Base-by-base conservation (phyloP, 345 rosid genomes). In the Boechera retrofracta region DNA sequence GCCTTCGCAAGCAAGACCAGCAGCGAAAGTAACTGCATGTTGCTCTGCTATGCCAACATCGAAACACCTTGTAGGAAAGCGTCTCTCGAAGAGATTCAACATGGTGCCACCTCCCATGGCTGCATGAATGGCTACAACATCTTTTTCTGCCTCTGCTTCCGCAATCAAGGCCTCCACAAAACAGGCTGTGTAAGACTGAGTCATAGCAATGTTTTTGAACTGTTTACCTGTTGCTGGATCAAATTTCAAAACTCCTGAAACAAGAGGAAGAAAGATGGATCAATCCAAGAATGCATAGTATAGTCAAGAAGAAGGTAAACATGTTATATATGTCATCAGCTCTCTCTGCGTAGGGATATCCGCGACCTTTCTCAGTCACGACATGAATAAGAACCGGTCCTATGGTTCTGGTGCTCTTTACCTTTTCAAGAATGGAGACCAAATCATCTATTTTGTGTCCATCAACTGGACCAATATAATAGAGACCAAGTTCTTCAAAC, bases 401-500 rank as follows among this genome's bases (percentile, higher is more conserved):
- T 51, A 0, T 18, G 55, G 55, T 8, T 51, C 1, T 51, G 5
- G 11, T 18, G 5, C 28, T 51, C 28, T 51, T 51, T 16, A 18
- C 28, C 3, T 18, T 9, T 51, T 51, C 11, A 7, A 51, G 55
- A 51, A 51, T 51, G 28, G 28, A 7, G 26, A 51, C 55, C 11
- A 51, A 4, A 47, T 47, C 21, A 47, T 47, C 52, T 47, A 47
- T n/a, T 7, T 47, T 47, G 52, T 47, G 52, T 1, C 52, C 21
- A 47, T 47, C 52, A 47, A 47, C 21, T 47, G 52, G 52, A n/a
- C 52, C 52, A 47, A 47, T 91, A 71, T 94, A 94, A 65, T 94
- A 89, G 5, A 91, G 84, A 42, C 97, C 98, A 4, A 94, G 96
- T 78, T 91, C 98, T 83, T 94, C 97, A 63, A 94, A 94, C 9